Evolutionary conservation across 495 filamentous ascomycete genomes (phyloP), one percentile per base, ranked within the genome.

Genomic region (Aspergillus steynii): DNA sequence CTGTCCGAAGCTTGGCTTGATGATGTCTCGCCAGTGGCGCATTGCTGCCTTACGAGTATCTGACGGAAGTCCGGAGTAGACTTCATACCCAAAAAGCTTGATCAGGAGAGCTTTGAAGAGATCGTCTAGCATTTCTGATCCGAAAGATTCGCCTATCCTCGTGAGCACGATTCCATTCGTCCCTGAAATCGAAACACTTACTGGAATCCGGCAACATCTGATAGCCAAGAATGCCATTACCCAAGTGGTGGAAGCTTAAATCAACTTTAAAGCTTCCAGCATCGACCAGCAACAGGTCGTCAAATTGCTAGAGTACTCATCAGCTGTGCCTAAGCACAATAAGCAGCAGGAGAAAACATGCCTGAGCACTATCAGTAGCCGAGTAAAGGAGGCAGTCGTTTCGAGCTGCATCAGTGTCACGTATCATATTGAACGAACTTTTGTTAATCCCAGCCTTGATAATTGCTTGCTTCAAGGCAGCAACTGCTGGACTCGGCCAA

Each of bases 51-150:
- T 27, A 1, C 20, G 25, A 28, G 59, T 55, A 2, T 52, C 5
- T 27, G 67, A 53, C 9, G 20, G 20, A 20, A 74, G 20, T 3
- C 20, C 4, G 5, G 45, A 29, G 46, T 63, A 58, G 4, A 0
- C 46, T 2, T 54, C 31, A 25, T 60, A 28, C 1, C 73, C 72
- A n/a, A 75, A 51, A 1, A 62, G 42, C 0, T 53, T 51, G 26
- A 66, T 67, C 37, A 88, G 68, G 28, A 78, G 75, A 5, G 77
- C 67, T 32, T 69, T 60, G 50, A 85, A 86, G 9, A 63, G 55
- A 53, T 74, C 58, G 59, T 85, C 82, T 15, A 88, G 67, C 34
- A 81, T 81, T 9, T 77, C 77, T 0, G 83, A 85, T 6, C 85
- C 85, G 58, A 83, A 86, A 9, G 84, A 61, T 6, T 71, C 80